These are phyloP conservation scores for Coniochaeta sp. DNA, from an alignment of 2,329 filamentous ascomycete species.

Conservation along the genomic window DNA sequence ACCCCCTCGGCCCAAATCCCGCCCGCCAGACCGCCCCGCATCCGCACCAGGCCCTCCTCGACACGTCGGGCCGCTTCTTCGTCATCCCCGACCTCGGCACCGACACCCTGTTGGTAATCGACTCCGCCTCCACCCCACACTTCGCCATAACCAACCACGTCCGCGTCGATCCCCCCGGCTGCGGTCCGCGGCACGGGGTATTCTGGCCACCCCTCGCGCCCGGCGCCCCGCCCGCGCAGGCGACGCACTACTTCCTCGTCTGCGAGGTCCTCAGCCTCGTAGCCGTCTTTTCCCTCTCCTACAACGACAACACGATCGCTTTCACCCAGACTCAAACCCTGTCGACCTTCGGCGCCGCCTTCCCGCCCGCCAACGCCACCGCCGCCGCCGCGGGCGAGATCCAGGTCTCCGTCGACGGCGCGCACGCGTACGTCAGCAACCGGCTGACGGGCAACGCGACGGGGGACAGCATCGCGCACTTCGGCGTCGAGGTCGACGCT, in stretches of 20 bases:
- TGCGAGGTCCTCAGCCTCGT: constrained; percentile 39
- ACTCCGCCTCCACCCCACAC: constrained; percentile 24
- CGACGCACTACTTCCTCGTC: constrained; percentile 38
- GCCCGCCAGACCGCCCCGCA: constrained; percentile 26
- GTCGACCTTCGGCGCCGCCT: constrained; percentile 30
- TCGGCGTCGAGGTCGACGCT: constrained; percentile 23
- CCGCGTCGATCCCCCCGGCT: constrained; percentile 26
- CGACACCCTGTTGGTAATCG: constrained; percentile 38
- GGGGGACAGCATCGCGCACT: constrained; percentile 42
- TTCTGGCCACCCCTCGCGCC: constrained; percentile 31
- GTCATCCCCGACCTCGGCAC: constrained; percentile 41
- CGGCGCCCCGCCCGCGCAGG: constrained; percentile 7
- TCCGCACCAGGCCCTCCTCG: constrained; percentile 40
- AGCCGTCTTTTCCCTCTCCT: constrained; percentile 32
- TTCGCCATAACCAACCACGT: constrained; percentile 29
- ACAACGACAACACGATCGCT: constrained; percentile 24
- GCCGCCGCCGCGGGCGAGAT: constrained; percentile 38
- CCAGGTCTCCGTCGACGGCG: constrained; percentile 30
- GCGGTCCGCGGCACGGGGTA: constrained; percentile 43
- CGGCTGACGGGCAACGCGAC: constrained; percentile 35
- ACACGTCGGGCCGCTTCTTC: constrained; percentile 42
- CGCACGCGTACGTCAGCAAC: constrained; percentile 44
- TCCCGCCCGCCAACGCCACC: constrained; percentile 25
- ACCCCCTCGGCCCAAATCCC: constrained; percentile 23
- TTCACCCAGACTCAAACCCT: constrained; percentile 29